Percentiles rank a stretch among this genome's conserved stretches.
Conservation (phyloP, 2,329 filamentous ascomycete species). For the Diaporthe longicolla region DNA sequence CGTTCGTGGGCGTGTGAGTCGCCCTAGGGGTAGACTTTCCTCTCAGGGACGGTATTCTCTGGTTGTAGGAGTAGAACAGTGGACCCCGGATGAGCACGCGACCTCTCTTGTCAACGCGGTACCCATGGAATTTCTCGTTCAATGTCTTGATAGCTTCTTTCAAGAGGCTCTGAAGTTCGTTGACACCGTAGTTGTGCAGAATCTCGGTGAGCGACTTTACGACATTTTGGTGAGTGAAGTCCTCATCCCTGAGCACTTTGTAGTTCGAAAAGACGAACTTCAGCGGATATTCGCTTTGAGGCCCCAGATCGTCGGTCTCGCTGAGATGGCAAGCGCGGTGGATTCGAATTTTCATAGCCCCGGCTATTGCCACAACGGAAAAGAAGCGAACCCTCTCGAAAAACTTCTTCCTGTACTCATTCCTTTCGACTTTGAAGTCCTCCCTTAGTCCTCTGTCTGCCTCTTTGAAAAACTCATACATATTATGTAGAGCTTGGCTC, state of each 20-base stretch:
- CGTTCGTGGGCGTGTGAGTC: not conserved
- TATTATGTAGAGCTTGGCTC: constrained; percentile 33
- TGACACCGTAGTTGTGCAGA: not conserved
- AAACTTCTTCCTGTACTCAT: not conserved
- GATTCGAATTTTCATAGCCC: constrained; percentile 21
- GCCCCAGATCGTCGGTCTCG: not conserved
- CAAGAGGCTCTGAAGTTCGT: not conserved
- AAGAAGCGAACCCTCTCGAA: constrained; percentile 37
- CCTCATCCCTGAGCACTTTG: not conserved
- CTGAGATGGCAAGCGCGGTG: not conserved
- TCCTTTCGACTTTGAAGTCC: not conserved
- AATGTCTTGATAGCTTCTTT: not conserved
- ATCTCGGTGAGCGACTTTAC: not conserved
- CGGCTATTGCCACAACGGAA: constrained; percentile 13
- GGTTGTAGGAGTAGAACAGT: constrained; percentile 2
- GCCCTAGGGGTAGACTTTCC: not conserved
- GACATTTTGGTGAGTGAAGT: not conserved
- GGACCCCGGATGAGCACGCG: not conserved
- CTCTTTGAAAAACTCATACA: constrained; percentile 34
- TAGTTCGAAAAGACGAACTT: not conserved
- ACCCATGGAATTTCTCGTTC: not conserved
- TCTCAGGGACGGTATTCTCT: not conserved
- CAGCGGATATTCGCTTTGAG: not conserved
- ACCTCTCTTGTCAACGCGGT: not conserved
- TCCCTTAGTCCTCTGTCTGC: not conserved